Evolutionary conservation across 768 basidiomycete species (phyloP).

Genomic region (Dendrothele bispora): DNA sequence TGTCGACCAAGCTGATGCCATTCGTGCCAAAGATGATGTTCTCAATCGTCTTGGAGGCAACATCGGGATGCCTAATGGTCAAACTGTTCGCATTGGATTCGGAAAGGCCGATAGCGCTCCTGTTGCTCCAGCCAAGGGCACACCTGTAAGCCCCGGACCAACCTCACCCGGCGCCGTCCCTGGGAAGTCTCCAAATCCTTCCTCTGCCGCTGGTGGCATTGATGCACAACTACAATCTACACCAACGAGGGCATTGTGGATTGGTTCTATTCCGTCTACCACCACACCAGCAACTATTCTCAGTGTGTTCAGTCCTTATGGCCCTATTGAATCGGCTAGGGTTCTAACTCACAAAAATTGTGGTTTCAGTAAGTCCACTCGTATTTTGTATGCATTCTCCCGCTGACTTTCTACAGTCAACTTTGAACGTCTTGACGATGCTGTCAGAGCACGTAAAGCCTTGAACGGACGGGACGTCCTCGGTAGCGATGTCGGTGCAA

Average conservation of each 20-base stretch:
- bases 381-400: conserved; percentile 2
- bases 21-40: conserved; percentile 97
- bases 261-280: conserved; percentile 93
- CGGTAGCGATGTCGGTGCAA: conserved; percentile 94
- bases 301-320: conserved; percentile 96
- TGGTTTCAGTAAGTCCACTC: conserved; percentile 68
- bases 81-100: conserved; percentile 96
- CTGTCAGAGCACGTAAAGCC: conserved; percentile 92
- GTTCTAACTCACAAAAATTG: conserved; percentile 98
- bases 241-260: conserved; percentile 95
- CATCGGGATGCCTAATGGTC: conserved; percentile 92
- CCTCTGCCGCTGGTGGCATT: conserved; percentile 63
- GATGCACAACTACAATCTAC: conserved; percentile 87
- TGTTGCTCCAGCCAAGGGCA: conserved; percentile 81
- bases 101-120: conserved; percentile 98
- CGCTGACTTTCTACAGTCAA: conserved; percentile 60
- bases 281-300: conserved; percentile 94
- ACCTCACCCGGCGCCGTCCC: conserved; percentile 56
- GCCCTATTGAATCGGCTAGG: conserved; percentile 94
- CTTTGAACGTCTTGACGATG: conserved; percentile 96
- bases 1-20: conserved; percentile 92
- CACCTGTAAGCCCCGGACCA: conserved; percentile 60
- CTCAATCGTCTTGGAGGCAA: conserved; percentile 92
- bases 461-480: conserved; percentile 95
- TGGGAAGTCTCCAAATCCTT: conserved; percentile 46